Evolutionary conservation across 2,329 filamentous ascomycete genomes (phyloP).

Genomic region (Ophiostoma australiae): DNA sequence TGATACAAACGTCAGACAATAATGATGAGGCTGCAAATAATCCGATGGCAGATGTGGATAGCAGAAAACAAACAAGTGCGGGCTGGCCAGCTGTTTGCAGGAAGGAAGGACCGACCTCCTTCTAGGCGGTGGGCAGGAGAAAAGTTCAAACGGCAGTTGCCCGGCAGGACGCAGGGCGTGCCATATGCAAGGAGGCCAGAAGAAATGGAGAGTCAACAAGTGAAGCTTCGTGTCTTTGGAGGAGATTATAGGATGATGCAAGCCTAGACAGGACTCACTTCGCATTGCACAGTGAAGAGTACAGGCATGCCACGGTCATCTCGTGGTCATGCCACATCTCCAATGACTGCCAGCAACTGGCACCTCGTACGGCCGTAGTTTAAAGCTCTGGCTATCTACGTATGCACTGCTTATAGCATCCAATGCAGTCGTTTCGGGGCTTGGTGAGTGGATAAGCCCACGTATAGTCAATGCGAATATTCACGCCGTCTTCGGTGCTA

Average conservation of each 20-base stretch:
- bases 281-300: neutral
- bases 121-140: neutral
- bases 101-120: neutral
- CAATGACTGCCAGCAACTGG: neutral
- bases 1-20: neutral
- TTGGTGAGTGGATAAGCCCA: neutral
- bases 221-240: neutral
- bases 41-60: neutral
- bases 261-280: neutral
- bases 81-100: neutral
- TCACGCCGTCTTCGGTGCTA: neutral
- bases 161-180: neutral
- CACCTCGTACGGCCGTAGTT: neutral
- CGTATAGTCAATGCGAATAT: neutral
- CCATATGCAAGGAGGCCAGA: neutral
- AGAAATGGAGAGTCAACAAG: neutral
- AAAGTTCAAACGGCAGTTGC: neutral
- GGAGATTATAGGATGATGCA: neutral
- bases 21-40: neutral
- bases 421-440: neutral
- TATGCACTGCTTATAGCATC: neutral
- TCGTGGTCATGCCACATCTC: neutral
- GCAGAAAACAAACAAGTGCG: neutral
- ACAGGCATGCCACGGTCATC: neutral
- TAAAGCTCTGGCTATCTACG: neutral